A percentile compares a stretch with the other conserved stretches of the same genome.
phyloP scores from a whole-genome alignment of 176 grass and related monocot genomes.

The Cymbopogon citratus region DNA sequence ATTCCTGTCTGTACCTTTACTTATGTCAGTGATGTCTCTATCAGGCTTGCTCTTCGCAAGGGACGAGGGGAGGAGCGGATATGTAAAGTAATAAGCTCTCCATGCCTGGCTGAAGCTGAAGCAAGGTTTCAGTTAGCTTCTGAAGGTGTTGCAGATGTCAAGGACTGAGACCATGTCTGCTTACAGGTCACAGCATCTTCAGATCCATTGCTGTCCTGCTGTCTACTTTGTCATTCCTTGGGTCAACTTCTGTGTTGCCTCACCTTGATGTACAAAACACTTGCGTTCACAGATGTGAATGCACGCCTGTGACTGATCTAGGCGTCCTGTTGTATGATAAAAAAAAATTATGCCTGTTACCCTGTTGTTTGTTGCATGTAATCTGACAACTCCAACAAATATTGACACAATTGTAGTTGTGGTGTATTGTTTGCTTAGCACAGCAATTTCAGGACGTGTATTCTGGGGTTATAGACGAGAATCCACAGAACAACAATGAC shows the following conservation, averaged over 20 bases:
- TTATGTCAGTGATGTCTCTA: neutral
- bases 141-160: constrained; percentile 71
- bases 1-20: neutral
- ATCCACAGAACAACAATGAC: neutral
- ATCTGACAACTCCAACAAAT: constrained; percentile 4
- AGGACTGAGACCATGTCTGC: constrained; percentile 44
- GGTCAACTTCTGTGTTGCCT: constrained; percentile 10
- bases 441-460: neutral
- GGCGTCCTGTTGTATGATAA: constrained; percentile 26
- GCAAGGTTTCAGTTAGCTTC: constrained; percentile 71
- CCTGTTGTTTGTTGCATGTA: neutral
- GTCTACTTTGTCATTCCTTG: neutral
- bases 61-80: constrained; percentile 85
- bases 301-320: neutral
- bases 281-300: neutral
- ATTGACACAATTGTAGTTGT: constrained; percentile 1
- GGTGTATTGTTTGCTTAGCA: neutral
- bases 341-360: neutral
- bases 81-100: constrained; percentile 90
- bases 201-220: neutral
- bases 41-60: constrained; percentile 87
- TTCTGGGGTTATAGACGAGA: neutral
- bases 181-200: neutral
- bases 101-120: constrained; percentile 80
- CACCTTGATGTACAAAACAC: constrained; percentile 1